These are phyloP conservation scores for Myxozyma monticola DNA, from an alignment of 805 yeast species.

Conservation along the genomic window DNA sequence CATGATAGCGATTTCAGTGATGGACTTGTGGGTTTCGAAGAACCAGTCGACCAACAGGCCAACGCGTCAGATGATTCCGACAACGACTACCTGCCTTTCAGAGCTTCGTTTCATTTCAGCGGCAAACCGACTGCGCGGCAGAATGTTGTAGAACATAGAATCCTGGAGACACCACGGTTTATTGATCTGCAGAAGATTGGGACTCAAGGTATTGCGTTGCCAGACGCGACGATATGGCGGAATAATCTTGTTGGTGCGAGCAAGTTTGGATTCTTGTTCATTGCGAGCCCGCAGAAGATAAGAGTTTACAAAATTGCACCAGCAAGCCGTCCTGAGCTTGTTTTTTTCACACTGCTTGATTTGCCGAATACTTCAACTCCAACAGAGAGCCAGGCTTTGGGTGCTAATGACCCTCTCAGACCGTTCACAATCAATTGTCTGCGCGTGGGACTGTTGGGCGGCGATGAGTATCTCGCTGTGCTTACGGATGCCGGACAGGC, in stretches of 20 bases:
- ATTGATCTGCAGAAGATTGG: constrained; percentile 9
- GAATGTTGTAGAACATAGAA: too few relatives aligned
- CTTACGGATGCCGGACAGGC: constrained; percentile 28
- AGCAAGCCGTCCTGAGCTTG: constrained; percentile 14
- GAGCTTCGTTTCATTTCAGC: neutral
- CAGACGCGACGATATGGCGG: constrained; percentile 18
- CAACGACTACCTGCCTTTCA: neutral
- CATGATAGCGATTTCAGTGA: constrained; percentile 2
- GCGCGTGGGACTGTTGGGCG: constrained; percentile 19
- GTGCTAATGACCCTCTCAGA: constrained; percentile 25
- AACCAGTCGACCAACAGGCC: constrained; percentile 1
- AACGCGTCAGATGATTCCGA: too few relatives aligned
- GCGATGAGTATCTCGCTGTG: constrained; percentile 24
- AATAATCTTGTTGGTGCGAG: constrained; percentile 18
- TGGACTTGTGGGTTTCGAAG: neutral
- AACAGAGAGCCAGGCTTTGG: constrained; percentile 17
- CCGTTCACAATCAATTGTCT: constrained; percentile 21
- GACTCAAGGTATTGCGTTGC: constrained; percentile 7
- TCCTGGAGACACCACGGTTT: constrained; percentile 5
- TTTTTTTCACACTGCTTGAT: constrained; percentile 5
- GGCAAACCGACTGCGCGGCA: too few relatives aligned
- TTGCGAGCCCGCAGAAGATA: constrained; percentile 24
- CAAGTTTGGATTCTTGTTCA: constrained; percentile 17
- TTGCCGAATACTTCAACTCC: constrained; percentile 23
- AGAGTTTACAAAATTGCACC: constrained; percentile 17